Evolutionary conservation across 345 rosid species (phyloP).

Genomic region (Aquilaria sinensis): DNA sequence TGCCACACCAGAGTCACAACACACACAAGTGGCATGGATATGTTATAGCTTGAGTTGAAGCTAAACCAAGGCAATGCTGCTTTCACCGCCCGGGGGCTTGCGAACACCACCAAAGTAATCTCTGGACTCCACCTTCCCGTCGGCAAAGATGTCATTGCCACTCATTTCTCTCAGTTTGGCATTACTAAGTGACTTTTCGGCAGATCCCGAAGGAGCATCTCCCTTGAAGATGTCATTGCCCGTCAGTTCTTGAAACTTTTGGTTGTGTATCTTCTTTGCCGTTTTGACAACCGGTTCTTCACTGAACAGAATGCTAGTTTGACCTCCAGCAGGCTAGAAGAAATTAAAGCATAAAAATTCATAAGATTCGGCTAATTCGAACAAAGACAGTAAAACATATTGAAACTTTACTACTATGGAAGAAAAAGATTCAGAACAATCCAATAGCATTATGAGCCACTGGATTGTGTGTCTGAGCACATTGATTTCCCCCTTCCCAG

Average conservation of each 20-base stretch:
- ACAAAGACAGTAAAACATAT: neutral
- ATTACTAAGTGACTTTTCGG: conserved; percentile 59
- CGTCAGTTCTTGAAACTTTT: conserved; percentile 65
- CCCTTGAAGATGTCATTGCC: conserved; percentile 86
- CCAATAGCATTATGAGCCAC: no score
- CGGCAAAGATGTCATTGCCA: conserved; percentile 74
- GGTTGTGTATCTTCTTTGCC: conserved; percentile 67
- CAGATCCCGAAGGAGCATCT: conserved; percentile 50
- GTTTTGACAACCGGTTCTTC: conserved; percentile 62
- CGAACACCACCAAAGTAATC: conserved; percentile 76
- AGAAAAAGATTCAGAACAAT: no score
- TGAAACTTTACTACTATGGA: neutral
- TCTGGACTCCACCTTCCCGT: conserved; percentile 64
- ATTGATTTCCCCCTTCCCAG: no score
- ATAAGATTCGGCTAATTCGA: neutral
- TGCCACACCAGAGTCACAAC: conserved; percentile 2
- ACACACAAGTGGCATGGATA: neutral
- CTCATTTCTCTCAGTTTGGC: conserved; percentile 84
- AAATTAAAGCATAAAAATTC: conserved; percentile 3
- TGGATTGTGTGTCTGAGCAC: no score
- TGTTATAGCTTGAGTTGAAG: neutral
- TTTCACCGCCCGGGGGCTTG: conserved; percentile 91
- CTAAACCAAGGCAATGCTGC: conserved; percentile 64
- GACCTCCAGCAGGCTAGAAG: conserved; percentile 75
- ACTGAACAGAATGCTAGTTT: conserved; percentile 52